These are phyloP conservation scores for Claviceps lovelessii DNA, from an alignment of 2,329 filamentous ascomycete genomes.

Conservation along the genomic window DNA sequence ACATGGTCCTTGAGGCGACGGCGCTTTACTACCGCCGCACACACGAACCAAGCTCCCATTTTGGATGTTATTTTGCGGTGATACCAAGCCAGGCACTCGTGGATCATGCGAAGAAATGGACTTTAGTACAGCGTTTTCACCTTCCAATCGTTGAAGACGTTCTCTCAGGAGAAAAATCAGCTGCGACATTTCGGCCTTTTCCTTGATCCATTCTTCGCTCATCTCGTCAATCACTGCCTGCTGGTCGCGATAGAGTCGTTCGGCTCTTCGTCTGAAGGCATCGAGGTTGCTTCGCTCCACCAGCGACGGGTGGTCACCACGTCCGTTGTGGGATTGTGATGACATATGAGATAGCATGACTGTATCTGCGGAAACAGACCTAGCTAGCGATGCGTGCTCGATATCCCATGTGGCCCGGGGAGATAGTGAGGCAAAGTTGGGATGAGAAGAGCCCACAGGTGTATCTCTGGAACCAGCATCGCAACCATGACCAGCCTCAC, in stretches of 20 bases:
- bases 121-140: conserved; percentile 22
- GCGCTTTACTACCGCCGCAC: conserved; percentile 4
- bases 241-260: conserved; percentile 42
- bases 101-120: conserved; percentile 16
- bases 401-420: conserved; percentile 3
- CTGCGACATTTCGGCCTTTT: conserved; percentile 26
- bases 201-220: conserved; percentile 30
- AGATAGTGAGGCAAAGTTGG: conserved; percentile 5
- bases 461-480: not conserved
- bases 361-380: conserved; percentile 18
- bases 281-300: conserved; percentile 35
- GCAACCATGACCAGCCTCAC: not conserved
- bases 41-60: conserved; percentile 13
- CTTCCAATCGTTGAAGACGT: conserved; percentile 21
- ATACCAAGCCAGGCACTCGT: conserved; percentile 17
- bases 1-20: conserved; percentile 9
- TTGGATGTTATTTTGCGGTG: conserved; percentile 16
- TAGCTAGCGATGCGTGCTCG: conserved; percentile 12
- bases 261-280: conserved; percentile 36
- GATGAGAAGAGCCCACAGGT: not conserved
- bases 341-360: conserved; percentile 18
- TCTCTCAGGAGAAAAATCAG: conserved; percentile 29
- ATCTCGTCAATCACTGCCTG: conserved; percentile 39
- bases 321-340: conserved; percentile 23
- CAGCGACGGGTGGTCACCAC: conserved; percentile 22